phyloP scores from a whole-genome alignment of 495 filamentous ascomycete genomes.

The Lasiosphaeriaceae sp. region DNA sequence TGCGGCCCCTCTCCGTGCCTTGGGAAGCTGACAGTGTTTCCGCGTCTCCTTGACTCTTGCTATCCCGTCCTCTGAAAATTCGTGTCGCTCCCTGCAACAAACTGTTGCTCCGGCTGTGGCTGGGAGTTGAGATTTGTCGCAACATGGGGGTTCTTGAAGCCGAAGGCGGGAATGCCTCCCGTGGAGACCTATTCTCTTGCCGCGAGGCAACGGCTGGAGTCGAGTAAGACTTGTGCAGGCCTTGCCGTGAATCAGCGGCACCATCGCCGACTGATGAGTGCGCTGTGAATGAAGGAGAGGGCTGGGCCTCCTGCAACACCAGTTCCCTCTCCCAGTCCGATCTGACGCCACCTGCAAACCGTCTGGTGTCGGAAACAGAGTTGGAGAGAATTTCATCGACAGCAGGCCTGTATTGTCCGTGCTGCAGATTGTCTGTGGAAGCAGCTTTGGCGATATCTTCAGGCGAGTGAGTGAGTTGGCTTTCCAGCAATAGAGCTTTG shows the following conservation, averaged over 20 bases:
- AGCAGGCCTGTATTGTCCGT: conserved; percentile 23
- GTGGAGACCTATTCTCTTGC: conserved; percentile 9
- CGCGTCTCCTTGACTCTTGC: conserved; percentile 5
- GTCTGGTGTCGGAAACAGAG: background rate
- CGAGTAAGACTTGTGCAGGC: conserved; percentile 7
- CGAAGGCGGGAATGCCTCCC: conserved; percentile 28
- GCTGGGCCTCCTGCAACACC: conserved; percentile 10
- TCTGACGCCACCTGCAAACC: conserved; percentile 28
- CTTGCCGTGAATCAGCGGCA: conserved; percentile 1
- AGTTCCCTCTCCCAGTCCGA: conserved; percentile 24
- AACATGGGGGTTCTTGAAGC: conserved; percentile 32
- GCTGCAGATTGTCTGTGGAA: conserved; percentile 22
- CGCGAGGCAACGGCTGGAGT: conserved; percentile 1
- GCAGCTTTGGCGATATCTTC: conserved; percentile 10
- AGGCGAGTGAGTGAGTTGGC: conserved; percentile 2
- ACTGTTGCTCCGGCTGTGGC: conserved; percentile 19
- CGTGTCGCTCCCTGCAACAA: conserved; percentile 20
- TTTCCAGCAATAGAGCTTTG: conserved; percentile 6
- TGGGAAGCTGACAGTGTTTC: background rate
- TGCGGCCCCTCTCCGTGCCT: conserved; percentile 10
- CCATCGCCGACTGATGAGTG: conserved; percentile 1
- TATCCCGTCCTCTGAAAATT: conserved; percentile 16
- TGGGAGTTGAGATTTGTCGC: conserved; percentile 20
- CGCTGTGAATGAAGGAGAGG: conserved; percentile 5
- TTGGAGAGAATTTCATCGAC: conserved; percentile 11